A percentile compares a stretch with the other conserved stretches of the same genome.
These are phyloP conservation scores for Leccinum rimulosum DNA, from an alignment of 768 basidiomycete genomes.

Conservation along the genomic window DNA sequence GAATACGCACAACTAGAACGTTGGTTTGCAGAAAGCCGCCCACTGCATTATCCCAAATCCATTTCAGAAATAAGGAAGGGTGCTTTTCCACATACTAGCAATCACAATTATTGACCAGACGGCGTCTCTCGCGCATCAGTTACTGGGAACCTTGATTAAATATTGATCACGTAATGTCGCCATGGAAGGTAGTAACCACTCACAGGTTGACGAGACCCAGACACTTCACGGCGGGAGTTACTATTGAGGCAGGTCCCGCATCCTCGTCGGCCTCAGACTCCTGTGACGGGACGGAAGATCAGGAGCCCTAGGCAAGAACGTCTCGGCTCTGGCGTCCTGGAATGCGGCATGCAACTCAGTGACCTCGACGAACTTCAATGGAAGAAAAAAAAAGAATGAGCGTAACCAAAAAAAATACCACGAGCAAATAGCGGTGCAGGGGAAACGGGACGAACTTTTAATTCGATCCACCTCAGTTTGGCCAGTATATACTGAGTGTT, in stretches of 20 bases:
- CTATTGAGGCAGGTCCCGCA: background rate
- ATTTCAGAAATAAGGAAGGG: background rate
- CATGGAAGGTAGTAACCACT: background rate
- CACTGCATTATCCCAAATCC: background rate
- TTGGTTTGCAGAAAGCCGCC: background rate
- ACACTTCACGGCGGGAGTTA: background rate
- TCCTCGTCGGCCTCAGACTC: background rate
- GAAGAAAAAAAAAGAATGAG: background rate
- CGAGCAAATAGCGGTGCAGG: background rate
- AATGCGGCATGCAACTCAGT: slow-evolving; percentile 27
- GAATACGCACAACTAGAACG: background rate
- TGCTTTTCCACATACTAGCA: background rate
- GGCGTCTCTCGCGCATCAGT: background rate
- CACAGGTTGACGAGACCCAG: background rate
- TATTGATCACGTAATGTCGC: background rate
- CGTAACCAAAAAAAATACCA: background rate
- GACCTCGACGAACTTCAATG: slow-evolving; percentile 30
- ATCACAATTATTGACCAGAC: background rate
- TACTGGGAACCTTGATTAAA: background rate
- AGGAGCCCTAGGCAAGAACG: slow-evolving; percentile 24
- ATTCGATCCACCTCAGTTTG: slow-evolving; percentile 28
- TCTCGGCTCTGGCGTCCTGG: slow-evolving; percentile 31
- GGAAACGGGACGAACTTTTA: slow-evolving; percentile 19
- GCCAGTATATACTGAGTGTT: slow-evolving; percentile 28
- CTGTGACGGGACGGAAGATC: slow-evolving; percentile 20